Percentiles rank a stretch among this genome's conserved stretches.
Evolutionary conservation across 2,329 filamentous ascomycete species (phyloP).

Genomic region (Venturia asperata): DNA sequence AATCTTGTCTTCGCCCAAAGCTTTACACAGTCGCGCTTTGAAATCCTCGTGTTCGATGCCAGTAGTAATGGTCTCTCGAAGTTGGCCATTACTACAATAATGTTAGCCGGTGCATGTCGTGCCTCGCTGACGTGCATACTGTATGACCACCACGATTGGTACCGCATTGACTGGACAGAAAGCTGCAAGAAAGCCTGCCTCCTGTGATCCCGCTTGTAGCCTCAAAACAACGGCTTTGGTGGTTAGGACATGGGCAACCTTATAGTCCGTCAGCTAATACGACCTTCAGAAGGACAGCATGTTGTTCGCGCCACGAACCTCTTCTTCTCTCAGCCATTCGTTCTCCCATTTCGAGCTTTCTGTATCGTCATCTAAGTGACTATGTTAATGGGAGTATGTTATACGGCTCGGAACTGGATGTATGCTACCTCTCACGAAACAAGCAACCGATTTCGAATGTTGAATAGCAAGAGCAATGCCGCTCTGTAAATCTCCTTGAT

Average conservation of each 20-base stretch:
- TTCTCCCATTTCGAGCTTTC: constrained; percentile 68
- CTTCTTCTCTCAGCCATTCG: constrained; percentile 49
- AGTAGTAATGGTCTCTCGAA: constrained; percentile 67
- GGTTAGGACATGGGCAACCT: constrained; percentile 45
- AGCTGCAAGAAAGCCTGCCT: constrained; percentile 73
- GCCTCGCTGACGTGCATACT: constrained; percentile 40
- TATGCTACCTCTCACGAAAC: constrained; percentile 68
- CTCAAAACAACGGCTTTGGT: constrained; percentile 62
- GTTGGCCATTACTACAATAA: constrained; percentile 55
- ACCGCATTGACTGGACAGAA: constrained; percentile 73
- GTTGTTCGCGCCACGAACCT: constrained; percentile 3
- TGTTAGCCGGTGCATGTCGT: constrained; percentile 19
- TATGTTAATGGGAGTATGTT: background rate
- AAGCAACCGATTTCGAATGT: constrained; percentile 70
- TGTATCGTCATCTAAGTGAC: constrained; percentile 54
- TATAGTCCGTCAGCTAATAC: constrained; percentile 11
- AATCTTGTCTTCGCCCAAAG: constrained; percentile 30
- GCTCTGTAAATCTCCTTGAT: constrained; percentile 68
- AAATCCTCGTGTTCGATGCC: constrained; percentile 62
- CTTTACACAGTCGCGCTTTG: constrained; percentile 45
- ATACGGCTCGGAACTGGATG: constrained; percentile 2
- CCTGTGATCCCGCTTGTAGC: constrained; percentile 64
- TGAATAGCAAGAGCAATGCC: constrained; percentile 71
- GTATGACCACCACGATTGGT: constrained; percentile 75
- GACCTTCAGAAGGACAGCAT: background rate